A percentile compares a stretch with the other conserved stretches of the same genome.
Evolutionary conservation across 768 basidiomycete species (phyloP).

Genomic region (Termitomyces bulborhizus): DNA sequence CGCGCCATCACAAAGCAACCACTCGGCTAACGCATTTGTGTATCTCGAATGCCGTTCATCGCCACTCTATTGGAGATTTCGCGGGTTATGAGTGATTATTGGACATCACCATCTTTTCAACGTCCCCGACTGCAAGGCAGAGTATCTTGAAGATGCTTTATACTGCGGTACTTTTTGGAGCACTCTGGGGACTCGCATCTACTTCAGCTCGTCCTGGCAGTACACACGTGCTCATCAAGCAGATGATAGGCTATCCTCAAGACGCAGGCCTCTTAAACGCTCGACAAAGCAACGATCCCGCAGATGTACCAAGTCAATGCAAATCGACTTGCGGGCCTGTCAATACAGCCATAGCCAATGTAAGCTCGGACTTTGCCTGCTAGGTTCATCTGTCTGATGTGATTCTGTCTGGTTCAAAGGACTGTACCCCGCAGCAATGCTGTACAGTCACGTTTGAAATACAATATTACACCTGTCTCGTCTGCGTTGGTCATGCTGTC

Average conservation of each 20-base stretch:
- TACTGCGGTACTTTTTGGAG: not conserved
- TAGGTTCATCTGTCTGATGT: not conserved
- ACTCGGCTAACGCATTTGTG: too few species aligned
- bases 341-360: slow-evolving; percentile 14
- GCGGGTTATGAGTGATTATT: not conserved
- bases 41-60: too few species aligned
- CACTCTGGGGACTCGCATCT: not conserved
- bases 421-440: slow-evolving; percentile 25
- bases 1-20: too few species aligned
- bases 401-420: slow-evolving; percentile 9
- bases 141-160: not conserved
- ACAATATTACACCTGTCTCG: slow-evolving; percentile 35
- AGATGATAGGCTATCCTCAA: not conserved
- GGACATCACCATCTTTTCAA: not conserved
- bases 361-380: slow-evolving; percentile 2
- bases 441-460: slow-evolving; percentile 34
- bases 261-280: not conserved
- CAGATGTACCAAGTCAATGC: slow-evolving; percentile 25
- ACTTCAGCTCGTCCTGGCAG: not conserved
- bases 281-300: slow-evolving; percentile 16
- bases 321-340: slow-evolving; percentile 24
- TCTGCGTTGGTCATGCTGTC: slow-evolving; percentile 25
- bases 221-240: not conserved
- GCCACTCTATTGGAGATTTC: not conserved
- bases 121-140: too few species aligned